Evolutionary conservation across 2,329 filamentous ascomycete species (phyloP).

Genomic region (Ceratocystis lukuohia): DNA sequence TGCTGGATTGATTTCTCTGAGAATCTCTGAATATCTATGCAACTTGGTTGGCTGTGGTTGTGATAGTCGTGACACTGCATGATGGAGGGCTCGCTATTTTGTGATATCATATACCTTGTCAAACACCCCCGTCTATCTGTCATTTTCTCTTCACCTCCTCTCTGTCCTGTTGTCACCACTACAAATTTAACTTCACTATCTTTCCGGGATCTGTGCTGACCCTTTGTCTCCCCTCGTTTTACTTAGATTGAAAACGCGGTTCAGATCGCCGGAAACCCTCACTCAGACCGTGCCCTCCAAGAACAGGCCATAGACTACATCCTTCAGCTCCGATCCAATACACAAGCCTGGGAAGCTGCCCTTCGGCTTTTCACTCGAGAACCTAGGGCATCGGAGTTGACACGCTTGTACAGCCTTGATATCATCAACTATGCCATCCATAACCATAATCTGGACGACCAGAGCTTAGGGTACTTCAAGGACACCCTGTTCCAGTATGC

Average conservation of each 20-base stretch:
- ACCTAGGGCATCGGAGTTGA: slow-evolving; percentile 65
- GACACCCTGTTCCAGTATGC: slow-evolving; percentile 73
- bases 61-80: neutral
- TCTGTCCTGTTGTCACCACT: neutral
- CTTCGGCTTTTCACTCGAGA: slow-evolving; percentile 69
- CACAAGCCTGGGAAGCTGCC: slow-evolving; percentile 82
- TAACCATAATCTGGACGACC: slow-evolving; percentile 58
- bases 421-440: slow-evolving; percentile 87
- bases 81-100: neutral
- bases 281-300: slow-evolving; percentile 61
- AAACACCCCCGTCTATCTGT: neutral
- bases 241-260: slow-evolving; percentile 81
- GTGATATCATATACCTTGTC: neutral
- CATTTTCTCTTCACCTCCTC: neutral
- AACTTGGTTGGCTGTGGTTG: too few relatives aligned
- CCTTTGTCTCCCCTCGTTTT: neutral
- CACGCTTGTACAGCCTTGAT: slow-evolving; percentile 80
- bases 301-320: slow-evolving; percentile 71
- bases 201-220: too few relatives aligned
- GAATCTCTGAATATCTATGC: too few relatives aligned
- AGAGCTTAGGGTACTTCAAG: slow-evolving; percentile 62
- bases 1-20: too few relatives aligned
- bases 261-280: slow-evolving; percentile 78
- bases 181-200: neutral
- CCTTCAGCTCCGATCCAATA: slow-evolving; percentile 64